These are phyloP conservation scores for Candida palmyrensis DNA, from an alignment of 805 yeast species.

Conservation along the genomic window DNA sequence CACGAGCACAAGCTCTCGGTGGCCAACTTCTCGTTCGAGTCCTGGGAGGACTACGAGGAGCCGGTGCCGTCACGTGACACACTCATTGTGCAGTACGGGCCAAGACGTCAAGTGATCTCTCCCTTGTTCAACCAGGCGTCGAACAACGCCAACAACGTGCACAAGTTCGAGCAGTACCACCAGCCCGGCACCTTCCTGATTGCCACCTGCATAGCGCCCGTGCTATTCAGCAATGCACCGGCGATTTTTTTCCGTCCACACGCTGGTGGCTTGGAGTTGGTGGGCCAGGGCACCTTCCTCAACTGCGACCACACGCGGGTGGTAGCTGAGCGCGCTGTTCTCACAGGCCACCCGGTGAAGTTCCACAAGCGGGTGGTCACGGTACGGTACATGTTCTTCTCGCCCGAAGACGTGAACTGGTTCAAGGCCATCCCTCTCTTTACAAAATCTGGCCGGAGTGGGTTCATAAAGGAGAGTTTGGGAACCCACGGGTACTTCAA, in stretches of 20 bases:
- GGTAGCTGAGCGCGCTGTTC: conserved; percentile 78
- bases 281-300: conserved; percentile 88
- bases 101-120: conserved; percentile 75
- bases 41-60: conserved; percentile 86
- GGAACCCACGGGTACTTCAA: conserved; percentile 99
- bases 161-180: conserved; percentile 77
- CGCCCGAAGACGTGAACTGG: conserved; percentile 79
- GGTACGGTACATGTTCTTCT: conserved; percentile 95
- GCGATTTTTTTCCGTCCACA: conserved; percentile 71
- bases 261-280: conserved; percentile 53
- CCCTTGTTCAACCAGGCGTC: conserved; percentile 82
- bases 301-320: conserved; percentile 83
- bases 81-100: conserved; percentile 87
- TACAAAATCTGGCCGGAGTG: conserved; percentile 89
- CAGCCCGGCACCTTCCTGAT: conserved; percentile 66
- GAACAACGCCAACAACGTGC: conserved; percentile 76
- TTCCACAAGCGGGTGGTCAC: conserved; percentile 91
- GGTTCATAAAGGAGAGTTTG: conserved; percentile 88
- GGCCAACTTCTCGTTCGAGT: conserved; percentile 72
- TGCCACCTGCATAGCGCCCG: conserved; percentile 88
- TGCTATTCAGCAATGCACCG: conserved; percentile 77
- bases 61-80: conserved; percentile 83
- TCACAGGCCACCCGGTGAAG: conserved; percentile 94
- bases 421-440: conserved; percentile 89
- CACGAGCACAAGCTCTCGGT: conserved; percentile 87